Conservation (phyloP, 768 basidiomycete species). For the Tylopilus sp. region DNA sequence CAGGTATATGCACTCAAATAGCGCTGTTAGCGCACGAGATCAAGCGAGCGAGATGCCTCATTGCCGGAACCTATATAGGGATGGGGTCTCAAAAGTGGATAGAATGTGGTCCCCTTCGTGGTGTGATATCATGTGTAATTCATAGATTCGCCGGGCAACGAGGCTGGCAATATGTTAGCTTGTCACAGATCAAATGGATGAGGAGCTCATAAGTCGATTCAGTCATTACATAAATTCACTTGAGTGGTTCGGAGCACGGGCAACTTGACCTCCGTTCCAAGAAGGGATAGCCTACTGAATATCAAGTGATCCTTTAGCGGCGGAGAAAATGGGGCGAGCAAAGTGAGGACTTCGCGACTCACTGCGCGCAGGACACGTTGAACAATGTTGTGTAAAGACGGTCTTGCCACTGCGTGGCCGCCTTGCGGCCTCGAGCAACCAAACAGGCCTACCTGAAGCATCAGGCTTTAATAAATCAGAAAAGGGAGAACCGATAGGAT, state of each 20-base stretch:
- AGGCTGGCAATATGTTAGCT: not conserved
- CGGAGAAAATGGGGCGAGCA: not conserved
- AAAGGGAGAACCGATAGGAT: not conserved
- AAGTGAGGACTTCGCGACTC: not conserved
- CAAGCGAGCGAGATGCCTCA: not conserved
- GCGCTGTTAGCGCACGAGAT: not conserved
- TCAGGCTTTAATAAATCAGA: not conserved
- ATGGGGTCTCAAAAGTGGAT: not conserved
- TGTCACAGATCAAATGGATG: not conserved
- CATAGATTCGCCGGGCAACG: constrained; percentile 5
- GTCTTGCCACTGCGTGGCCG: not conserved
- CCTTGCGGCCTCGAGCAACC: too few species aligned
- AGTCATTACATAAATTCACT: not conserved
- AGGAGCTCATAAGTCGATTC: not conserved
- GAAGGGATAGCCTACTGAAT: not conserved
- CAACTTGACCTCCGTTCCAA: not conserved
- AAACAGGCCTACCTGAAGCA: too few species aligned
- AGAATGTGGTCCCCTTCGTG: constrained; percentile 1
- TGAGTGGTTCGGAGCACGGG: not conserved
- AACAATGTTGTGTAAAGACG: not conserved
- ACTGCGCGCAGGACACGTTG: not conserved
- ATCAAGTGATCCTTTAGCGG: not conserved
- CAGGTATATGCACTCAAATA: constrained; percentile 5
- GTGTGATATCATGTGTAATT: constrained; percentile 1
- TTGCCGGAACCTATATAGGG: not conserved